These are phyloP conservation scores for Celoporthe dispersa DNA, from an alignment of 2,329 filamentous ascomycete genomes.

Conservation along the genomic window DNA sequence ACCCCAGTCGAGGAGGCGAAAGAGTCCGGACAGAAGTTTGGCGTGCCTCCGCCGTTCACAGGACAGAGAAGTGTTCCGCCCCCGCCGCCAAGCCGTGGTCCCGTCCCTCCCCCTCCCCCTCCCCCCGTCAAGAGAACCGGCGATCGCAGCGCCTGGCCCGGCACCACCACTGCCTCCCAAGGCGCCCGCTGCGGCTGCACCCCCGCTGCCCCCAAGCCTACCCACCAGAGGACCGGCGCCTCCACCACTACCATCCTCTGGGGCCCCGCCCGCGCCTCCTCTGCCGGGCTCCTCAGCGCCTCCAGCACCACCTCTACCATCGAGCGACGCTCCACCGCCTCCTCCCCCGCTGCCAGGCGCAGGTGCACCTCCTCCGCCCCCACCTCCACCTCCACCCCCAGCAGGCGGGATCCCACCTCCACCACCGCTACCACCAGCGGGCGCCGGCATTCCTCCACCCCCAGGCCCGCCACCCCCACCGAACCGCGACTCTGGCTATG, in stretches of 20 bases:
- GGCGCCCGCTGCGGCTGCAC: constrained; percentile 48
- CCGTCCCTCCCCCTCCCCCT: constrained; percentile 78
- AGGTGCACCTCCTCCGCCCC: constrained; percentile 49
- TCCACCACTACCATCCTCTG: constrained; percentile 36
- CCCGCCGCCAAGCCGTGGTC: constrained; percentile 73
- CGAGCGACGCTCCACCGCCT: constrained; percentile 42
- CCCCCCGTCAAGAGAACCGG: constrained; percentile 55
- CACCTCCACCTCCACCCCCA: constrained; percentile 49
- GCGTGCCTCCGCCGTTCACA: constrained; percentile 79
- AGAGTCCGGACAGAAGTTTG: constrained; percentile 63
- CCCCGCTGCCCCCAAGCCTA: constrained; percentile 55
- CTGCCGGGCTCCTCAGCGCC: constrained; percentile 38
- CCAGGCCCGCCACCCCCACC: constrained; percentile 59
- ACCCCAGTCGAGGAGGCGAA: constrained; percentile 70
- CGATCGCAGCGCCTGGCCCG: constrained; percentile 38
- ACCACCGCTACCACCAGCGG: constrained; percentile 45
- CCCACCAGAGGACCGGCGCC: constrained; percentile 43
- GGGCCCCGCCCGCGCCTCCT: constrained; percentile 43
- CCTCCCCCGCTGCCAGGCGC: constrained; percentile 44
- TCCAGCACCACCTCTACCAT: constrained; percentile 44
- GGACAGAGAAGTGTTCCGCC: constrained; percentile 72
- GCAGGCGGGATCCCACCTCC: constrained; percentile 42
- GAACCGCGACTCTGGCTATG: constrained; percentile 62
- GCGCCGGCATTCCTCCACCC: constrained; percentile 38
- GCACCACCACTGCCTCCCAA: constrained; percentile 55